Base-by-base conservation (phyloP, 75 land plant genomes). In the Cunninghamia lanceolata region DNA sequence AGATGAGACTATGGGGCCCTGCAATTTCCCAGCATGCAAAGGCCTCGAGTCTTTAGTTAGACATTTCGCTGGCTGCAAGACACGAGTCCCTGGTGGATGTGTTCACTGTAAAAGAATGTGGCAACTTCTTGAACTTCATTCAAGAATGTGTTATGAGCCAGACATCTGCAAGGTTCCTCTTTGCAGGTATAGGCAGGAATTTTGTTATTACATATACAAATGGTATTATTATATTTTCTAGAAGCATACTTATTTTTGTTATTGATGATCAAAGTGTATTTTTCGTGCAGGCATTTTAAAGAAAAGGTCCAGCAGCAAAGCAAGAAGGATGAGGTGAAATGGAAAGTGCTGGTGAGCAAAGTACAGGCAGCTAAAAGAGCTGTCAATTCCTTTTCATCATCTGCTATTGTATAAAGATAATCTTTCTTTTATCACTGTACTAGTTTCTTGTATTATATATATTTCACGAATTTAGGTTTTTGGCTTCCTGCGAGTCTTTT, bases 61-160 rank as follows among this genome's bases (percentile, higher is more conserved):
- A 71, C 99, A 98, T 84, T 98, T 98, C 86, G 91, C 95, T 30
- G 87, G 81, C 16, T 98, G 96, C 85, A 94, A 89, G 76, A 85
- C 85, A 19, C 89, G 96, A 52, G 93, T 94, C 19, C 94, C 96
- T 47, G 99, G 95, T 75, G 95, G 98, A 34, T 98, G 98, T 88
- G 87, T 92, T 8, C 96, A 93, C 68, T 98, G 99, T 86, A 96
- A 93, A 86, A 93, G 99, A 28, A 96, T 98, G 98, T 98, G 99
- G 99, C 95, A 98, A 92, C 94, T 98, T 30, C 93, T 98, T 40
- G 98, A 95, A 85, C 90, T 98, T 16, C 99, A 98, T 80, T 94
- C 98, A 14, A 90, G 94, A 36, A 90, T 96, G 92, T 98, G 99
- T 80, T 36, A 13, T 30, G 89, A 93, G 35, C 82, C 93, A 34